Evolutionary conservation across 768 basidiomycete species (phyloP).

Genomic region (Pleurotus tuoliensis): DNA sequence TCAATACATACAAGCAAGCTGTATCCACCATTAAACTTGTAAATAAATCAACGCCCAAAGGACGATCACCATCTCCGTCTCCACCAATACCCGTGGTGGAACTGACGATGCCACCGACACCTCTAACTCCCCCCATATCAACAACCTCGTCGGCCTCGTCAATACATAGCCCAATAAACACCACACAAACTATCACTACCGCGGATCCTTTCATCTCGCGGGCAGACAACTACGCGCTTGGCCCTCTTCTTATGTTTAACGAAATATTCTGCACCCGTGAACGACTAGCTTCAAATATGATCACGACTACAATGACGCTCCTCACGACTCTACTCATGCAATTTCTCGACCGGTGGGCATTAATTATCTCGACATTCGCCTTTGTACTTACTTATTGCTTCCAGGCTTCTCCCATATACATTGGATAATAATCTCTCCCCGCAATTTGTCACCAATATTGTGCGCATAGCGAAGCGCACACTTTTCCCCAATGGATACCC

Average conservation of each 20-base stretch:
- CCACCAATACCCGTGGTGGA: slow-evolving; percentile 3
- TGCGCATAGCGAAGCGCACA: slow-evolving; percentile 57
- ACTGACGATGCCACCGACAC: slow-evolving; percentile 1
- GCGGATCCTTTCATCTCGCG: neutral
- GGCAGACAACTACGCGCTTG: slow-evolving; percentile 33
- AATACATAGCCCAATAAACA: slow-evolving; percentile 11
- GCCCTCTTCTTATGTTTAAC: slow-evolving; percentile 41
- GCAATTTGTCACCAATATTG: slow-evolving; percentile 45
- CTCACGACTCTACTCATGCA: slow-evolving; percentile 41
- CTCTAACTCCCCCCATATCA: slow-evolving; percentile 14
- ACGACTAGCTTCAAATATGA: slow-evolving; percentile 43
- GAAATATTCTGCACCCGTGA: slow-evolving; percentile 46
- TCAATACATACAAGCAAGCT: slow-evolving; percentile 64
- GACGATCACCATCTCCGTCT: slow-evolving; percentile 9
- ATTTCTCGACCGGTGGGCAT: slow-evolving; percentile 56
- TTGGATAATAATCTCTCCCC: slow-evolving; percentile 53
- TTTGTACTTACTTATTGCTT: neutral
- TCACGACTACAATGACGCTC: slow-evolving; percentile 44
- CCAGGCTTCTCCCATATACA: slow-evolving; percentile 68
- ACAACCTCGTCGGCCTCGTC: slow-evolving; percentile 19
- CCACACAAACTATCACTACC: neutral
- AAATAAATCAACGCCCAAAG: slow-evolving; percentile 36
- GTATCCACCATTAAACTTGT: slow-evolving; percentile 63
- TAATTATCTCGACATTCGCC: neutral
- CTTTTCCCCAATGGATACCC: slow-evolving; percentile 92